Conservation (phyloP, 202 grass and related monocot genomes). For the Hordeum pubiflorum region DNA sequence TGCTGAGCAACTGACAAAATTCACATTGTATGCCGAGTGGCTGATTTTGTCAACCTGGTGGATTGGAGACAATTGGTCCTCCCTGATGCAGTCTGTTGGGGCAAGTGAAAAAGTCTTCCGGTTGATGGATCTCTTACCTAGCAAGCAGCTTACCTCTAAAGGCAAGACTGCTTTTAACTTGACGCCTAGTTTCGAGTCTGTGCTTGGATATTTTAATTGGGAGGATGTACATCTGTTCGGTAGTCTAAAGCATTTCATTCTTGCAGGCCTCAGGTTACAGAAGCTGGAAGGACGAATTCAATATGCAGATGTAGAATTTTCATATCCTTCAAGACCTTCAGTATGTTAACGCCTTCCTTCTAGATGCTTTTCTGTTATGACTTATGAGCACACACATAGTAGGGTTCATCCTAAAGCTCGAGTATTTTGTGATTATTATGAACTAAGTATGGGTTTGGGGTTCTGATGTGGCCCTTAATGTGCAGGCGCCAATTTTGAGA, state of each 20-base stretch:
- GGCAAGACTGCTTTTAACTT: slow-evolving; percentile 41
- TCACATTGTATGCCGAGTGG: slow-evolving; percentile 93
- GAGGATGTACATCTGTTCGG: neutral
- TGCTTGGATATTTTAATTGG: neutral
- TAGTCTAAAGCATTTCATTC: slow-evolving; percentile 20
- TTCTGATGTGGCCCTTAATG: slow-evolving; percentile 1
- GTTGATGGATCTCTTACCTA: slow-evolving; percentile 90
- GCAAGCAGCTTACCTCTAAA: slow-evolving; percentile 58
- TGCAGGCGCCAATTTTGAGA: slow-evolving; percentile 67
- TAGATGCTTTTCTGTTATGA: slow-evolving; percentile 2
- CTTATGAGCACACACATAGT: neutral
- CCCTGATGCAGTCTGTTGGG: slow-evolving; percentile 86
- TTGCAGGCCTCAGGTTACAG: slow-evolving; percentile 57
- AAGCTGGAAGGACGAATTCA: slow-evolving; percentile 64
- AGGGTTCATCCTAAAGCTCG: neutral
- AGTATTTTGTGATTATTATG: neutral
- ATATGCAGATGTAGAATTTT: slow-evolving; percentile 82
- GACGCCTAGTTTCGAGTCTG: slow-evolving; percentile 4
- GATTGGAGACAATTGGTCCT: slow-evolving; percentile 97
- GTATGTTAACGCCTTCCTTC: slow-evolving; percentile 33
- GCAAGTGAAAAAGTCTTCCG: slow-evolving; percentile 97
- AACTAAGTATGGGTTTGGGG: neutral
- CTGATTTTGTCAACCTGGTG: slow-evolving; percentile 96
- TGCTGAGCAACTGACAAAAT: slow-evolving; percentile 96
- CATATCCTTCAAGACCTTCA: slow-evolving; percentile 75